A percentile compares a stretch with the other conserved stretches of the same genome.
Evolutionary conservation across 805 yeast species (phyloP).

Genomic region (Maudiozyma turicensis): DNA sequence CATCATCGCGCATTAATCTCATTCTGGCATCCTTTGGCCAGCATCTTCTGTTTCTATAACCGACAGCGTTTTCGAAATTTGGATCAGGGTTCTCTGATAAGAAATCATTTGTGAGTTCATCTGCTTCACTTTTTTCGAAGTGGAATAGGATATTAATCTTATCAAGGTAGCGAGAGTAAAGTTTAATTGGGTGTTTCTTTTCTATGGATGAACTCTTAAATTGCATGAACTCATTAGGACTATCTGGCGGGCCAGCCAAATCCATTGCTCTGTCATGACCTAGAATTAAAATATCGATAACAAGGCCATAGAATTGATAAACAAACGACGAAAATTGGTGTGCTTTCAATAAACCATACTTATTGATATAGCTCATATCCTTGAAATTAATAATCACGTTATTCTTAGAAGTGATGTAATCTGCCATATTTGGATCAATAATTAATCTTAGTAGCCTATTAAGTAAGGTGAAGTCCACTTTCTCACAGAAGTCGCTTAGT

Average conservation of each 20-base stretch:
- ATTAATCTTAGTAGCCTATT: constrained; percentile 73
- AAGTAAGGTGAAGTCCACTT: constrained; percentile 77
- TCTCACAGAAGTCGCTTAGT: constrained; percentile 64
- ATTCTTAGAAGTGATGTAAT: constrained; percentile 85
- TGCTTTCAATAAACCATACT: constrained; percentile 80
- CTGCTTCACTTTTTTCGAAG: constrained; percentile 63
- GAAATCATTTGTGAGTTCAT: constrained; percentile 64
- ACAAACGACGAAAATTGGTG: constrained; percentile 85
- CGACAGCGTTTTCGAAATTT: constrained; percentile 74
- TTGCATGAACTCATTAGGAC: constrained; percentile 72
- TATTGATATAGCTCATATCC: constrained; percentile 91
- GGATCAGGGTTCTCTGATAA: constrained; percentile 87
- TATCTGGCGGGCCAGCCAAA: constrained; percentile 64
- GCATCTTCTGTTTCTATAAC: constrained; percentile 79
- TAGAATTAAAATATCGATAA: constrained; percentile 67
- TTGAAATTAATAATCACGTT: constrained; percentile 75
- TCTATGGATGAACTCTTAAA: constrained; percentile 53
- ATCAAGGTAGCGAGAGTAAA: constrained; percentile 78
- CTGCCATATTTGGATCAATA: constrained; percentile 86
- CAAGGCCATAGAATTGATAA: constrained; percentile 81
- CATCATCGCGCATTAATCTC: constrained; percentile 86
- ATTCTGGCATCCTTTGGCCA: constrained; percentile 94
- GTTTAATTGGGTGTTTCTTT: constrained; percentile 60
- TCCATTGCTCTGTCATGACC: constrained; percentile 85
- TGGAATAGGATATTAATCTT: constrained; percentile 71